phyloP scores from a whole-genome alignment of 441 rosid species.

The Brassica balearica region DNA sequence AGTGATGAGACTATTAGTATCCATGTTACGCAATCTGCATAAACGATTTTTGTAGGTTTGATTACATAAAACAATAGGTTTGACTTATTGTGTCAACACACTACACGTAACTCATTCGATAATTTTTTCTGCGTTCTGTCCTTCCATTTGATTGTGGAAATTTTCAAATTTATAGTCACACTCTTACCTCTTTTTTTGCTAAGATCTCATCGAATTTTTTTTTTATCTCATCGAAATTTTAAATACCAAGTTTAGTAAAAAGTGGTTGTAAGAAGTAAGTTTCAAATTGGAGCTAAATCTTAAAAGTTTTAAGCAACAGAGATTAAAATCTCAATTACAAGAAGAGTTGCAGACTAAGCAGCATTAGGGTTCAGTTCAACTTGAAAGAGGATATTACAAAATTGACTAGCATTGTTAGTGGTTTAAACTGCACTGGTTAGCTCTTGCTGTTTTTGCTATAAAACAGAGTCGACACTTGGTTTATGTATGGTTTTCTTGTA shows the following conservation, averaged over 20 bases:
- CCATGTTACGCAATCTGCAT: not conserved
- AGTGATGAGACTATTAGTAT: not conserved
- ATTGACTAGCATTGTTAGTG: conserved; percentile 2
- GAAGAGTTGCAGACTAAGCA: not conserved
- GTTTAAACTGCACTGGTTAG: not conserved
- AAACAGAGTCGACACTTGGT: not conserved
- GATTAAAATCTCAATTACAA: not conserved
- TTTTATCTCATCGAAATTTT: not conserved
- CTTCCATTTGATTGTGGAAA: not conserved
- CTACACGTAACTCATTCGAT: not conserved
- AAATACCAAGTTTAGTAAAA: not conserved
- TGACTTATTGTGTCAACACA: not conserved
- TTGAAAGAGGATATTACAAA: not conserved
- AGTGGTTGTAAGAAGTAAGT: not conserved
- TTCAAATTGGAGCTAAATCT: not conserved
- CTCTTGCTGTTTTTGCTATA: not conserved
- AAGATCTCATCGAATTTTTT: not conserved
- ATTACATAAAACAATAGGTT: not conserved
- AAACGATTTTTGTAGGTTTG: not conserved
- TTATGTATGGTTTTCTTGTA: not conserved
- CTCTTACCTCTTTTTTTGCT: not conserved
- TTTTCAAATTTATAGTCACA: not conserved
- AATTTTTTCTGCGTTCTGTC: not conserved
- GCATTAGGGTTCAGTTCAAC: not conserved
- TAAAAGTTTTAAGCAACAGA: not conserved